Conservation (phyloP, 306 rosid genomes). For the Corylus heterophylla region DNA sequence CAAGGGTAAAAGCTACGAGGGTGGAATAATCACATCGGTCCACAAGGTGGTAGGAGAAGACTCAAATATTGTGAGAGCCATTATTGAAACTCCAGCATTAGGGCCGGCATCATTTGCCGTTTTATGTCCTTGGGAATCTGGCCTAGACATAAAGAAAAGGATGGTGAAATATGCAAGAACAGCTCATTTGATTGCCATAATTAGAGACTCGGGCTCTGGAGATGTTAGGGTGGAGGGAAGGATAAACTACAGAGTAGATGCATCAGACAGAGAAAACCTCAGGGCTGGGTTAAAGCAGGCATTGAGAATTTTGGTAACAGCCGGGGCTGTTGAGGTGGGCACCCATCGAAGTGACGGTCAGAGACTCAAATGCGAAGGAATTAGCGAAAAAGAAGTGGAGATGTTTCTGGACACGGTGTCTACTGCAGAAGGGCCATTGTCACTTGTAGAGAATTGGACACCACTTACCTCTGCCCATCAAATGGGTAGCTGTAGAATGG, state of each 20-base stretch:
- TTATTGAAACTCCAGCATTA: slow-evolving; percentile 71
- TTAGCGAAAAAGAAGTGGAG: slow-evolving; percentile 46
- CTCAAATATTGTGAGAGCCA: slow-evolving; percentile 42
- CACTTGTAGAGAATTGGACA: slow-evolving; percentile 52
- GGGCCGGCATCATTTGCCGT: slow-evolving; percentile 55
- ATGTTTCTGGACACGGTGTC: slow-evolving; percentile 53
- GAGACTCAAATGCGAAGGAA: slow-evolving; percentile 58
- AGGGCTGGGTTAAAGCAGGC: slow-evolving; percentile 65
- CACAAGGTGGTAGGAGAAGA: slow-evolving; percentile 56
- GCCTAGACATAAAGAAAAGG: slow-evolving; percentile 59
- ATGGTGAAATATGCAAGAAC: slow-evolving; percentile 75
- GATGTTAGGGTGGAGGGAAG: slow-evolving; percentile 59
- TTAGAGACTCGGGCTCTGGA: slow-evolving; percentile 61
- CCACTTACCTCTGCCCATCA: slow-evolving; percentile 70
- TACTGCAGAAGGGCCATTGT: slow-evolving; percentile 53
- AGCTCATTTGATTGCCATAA: slow-evolving; percentile 60
- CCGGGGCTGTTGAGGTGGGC: slow-evolving; percentile 84
- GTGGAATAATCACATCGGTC: slow-evolving; percentile 83
- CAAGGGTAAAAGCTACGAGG: slow-evolving; percentile 70
- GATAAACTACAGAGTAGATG: slow-evolving; percentile 43
- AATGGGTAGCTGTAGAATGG: slow-evolving; percentile 88
- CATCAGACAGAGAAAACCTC: slow-evolving; percentile 64
- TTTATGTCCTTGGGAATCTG: slow-evolving; percentile 68
- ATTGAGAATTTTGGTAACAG: slow-evolving; percentile 75
- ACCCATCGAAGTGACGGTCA: slow-evolving; percentile 83